A percentile compares a stretch with the other conserved stretches of the same genome.
phyloP scores from a whole-genome alignment of 2,329 filamentous ascomycete species.

The Beauveria australis region DNA sequence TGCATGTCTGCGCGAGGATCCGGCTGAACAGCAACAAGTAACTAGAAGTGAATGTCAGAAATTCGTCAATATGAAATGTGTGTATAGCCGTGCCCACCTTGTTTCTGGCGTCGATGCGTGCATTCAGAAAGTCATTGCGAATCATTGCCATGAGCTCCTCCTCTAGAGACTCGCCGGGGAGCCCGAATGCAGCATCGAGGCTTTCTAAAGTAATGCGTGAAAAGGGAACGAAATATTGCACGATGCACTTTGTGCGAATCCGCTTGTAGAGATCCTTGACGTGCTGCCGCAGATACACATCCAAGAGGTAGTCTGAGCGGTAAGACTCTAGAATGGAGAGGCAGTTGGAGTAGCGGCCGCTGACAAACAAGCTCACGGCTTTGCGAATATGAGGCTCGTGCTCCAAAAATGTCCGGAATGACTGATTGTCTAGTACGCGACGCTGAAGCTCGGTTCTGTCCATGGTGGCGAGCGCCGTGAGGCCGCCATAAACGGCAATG shows the following conservation, averaged over 20 bases:
- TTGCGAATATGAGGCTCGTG: slow-evolving; percentile 90
- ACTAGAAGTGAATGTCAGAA: slow-evolving; percentile 28
- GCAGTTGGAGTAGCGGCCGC: slow-evolving; percentile 80
- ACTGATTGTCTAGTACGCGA: slow-evolving; percentile 67
- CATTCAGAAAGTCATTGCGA: slow-evolving; percentile 59
- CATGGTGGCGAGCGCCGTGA: slow-evolving; percentile 88
- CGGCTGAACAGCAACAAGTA: slow-evolving; percentile 63
- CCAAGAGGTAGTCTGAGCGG: slow-evolving; percentile 78
- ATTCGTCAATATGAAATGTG: slow-evolving; percentile 1
- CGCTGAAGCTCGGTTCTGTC: slow-evolving; percentile 65
- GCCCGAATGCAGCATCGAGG: slow-evolving; percentile 68
- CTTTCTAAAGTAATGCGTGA: slow-evolving; percentile 75
- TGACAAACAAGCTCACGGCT: slow-evolving; percentile 82
- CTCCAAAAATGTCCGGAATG: slow-evolving; percentile 83
- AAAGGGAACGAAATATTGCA: slow-evolving; percentile 87
- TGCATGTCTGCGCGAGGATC: slow-evolving; percentile 65
- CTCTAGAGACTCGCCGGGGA: slow-evolving; percentile 54
- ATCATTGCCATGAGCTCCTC: slow-evolving; percentile 76
- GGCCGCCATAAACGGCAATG: slow-evolving; percentile 81
- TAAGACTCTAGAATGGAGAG: slow-evolving; percentile 75
- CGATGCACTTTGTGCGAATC: slow-evolving; percentile 85
- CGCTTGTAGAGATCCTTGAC: slow-evolving; percentile 60
- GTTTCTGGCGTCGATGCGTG: slow-evolving; percentile 78
- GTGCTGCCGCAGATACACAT: slow-evolving; percentile 74
- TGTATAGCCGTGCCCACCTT: slow-evolving; percentile 37